Evolutionary conservation across 495 filamentous ascomycete genomes (phyloP).

Genomic region (Penicillium paradoxum): DNA sequence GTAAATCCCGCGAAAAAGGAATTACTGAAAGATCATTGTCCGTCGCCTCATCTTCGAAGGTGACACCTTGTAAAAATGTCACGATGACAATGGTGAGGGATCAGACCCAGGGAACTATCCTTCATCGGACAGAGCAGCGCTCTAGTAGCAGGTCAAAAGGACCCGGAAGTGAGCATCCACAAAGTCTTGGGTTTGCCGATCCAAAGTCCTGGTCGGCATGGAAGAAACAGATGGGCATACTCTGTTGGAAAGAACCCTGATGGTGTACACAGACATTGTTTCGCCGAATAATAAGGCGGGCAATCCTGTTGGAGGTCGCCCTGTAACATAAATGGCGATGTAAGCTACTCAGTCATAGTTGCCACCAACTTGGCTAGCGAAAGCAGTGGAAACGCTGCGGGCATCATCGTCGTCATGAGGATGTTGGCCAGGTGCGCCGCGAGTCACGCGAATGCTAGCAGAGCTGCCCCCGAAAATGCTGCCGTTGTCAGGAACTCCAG

Average conservation of each 20-base stretch:
- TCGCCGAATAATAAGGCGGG: conserved; percentile 12
- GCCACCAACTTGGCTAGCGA: conserved; percentile 88
- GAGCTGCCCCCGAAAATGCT: conserved; percentile 77
- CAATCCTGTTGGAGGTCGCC: conserved; percentile 19
- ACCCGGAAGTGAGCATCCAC: conserved; percentile 7
- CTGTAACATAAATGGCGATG: conserved; percentile 7
- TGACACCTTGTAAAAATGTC: conserved; percentile 3
- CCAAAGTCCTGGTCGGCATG: conserved; percentile 16
- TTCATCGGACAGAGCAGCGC: conserved; percentile 2
- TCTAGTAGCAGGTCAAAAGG: conserved; percentile 9
- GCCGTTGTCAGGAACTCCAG: conserved; percentile 48
- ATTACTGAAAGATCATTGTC: conserved; percentile 4
- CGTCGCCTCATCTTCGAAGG: conserved; percentile 6
- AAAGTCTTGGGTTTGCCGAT: conserved; percentile 10
- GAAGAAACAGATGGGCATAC: conserved; percentile 22
- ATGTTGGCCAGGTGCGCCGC: conserved; percentile 43
- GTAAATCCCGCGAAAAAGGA: conserved; percentile 1
- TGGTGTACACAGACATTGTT: conserved; percentile 20
- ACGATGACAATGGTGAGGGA: conserved; percentile 11
- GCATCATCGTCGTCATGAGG: conserved; percentile 77
- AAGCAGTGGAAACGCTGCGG: conserved; percentile 90
- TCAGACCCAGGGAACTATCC: conserved; percentile 6
- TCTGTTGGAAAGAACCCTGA: conserved; percentile 21
- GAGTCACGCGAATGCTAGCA: conserved; percentile 51
- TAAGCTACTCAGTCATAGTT: conserved; percentile 76